Evolutionary conservation across 2,329 filamentous ascomycete genomes (phyloP).

Genomic region (Aureobasidium sp.): DNA sequence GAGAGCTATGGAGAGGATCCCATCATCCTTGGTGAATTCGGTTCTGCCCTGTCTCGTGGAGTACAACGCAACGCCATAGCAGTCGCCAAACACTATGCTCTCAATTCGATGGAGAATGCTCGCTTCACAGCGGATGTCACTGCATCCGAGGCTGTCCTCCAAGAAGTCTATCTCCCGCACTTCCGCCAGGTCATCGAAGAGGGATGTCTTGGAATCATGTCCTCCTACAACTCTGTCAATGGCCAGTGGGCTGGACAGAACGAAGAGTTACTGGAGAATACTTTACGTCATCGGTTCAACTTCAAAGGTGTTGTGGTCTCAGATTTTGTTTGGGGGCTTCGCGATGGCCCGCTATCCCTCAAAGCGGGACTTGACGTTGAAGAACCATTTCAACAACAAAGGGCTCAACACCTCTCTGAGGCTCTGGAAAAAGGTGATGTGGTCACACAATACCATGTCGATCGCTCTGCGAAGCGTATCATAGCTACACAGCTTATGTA

Average conservation of each 20-base stretch:
- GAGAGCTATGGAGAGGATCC: conserved; percentile 33
- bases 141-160: conserved; percentile 29
- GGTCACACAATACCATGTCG: not conserved
- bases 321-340: conserved; percentile 25
- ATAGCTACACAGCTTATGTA: not conserved
- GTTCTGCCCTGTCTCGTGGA: conserved; percentile 28
- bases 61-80: conserved; percentile 26
- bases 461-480: not conserved
- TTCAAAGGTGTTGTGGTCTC: conserved; percentile 25
- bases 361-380: conserved; percentile 25
- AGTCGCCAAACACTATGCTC: conserved; percentile 34
- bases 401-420: conserved; percentile 10
- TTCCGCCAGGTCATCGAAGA: conserved; percentile 22
- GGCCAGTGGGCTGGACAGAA: conserved; percentile 25
- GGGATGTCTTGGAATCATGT: conserved; percentile 23
- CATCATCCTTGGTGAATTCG: conserved; percentile 30
- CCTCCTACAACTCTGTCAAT: conserved; percentile 25
- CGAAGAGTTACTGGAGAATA: conserved; percentile 18
- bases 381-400: conserved; percentile 23
- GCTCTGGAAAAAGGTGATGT: conserved; percentile 3
- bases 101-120: conserved; percentile 37
- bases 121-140: conserved; percentile 32
- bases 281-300: conserved; percentile 23
- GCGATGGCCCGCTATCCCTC: conserved; percentile 22
- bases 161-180: conserved; percentile 32